phyloP scores from a whole-genome alignment of 331 rosid species.

The Prunus yedoensis region DNA sequence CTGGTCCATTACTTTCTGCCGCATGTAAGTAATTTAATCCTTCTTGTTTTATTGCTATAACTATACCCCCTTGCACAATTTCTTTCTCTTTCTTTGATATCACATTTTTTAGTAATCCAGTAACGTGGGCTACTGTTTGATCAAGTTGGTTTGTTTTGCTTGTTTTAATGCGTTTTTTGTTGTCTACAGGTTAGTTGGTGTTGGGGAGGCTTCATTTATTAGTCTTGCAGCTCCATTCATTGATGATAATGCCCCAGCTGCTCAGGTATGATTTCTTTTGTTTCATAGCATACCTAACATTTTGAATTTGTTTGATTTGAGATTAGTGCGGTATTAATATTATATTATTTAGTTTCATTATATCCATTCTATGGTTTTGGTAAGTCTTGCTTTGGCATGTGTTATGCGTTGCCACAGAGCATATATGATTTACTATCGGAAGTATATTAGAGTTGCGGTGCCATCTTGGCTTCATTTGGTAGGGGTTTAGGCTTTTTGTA shows the following conservation, averaged over 20 bases:
- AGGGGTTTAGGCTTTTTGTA: neutral
- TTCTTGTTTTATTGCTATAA: neutral
- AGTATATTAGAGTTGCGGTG: neutral
- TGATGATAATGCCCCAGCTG: conserved; percentile 80
- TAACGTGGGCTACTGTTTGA: neutral
- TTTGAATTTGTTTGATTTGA: neutral
- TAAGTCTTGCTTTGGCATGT: no score
- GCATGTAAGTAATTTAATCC: conserved; percentile 58
- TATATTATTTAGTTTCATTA: neutral
- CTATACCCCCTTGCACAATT: neutral
- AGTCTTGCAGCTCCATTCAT: conserved; percentile 96
- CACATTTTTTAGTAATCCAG: conserved; percentile 1
- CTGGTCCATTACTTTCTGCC: conserved; percentile 77
- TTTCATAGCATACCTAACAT: conserved; percentile 16
- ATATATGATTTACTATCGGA: neutral
- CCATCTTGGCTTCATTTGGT: no score
- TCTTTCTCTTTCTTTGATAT: neutral
- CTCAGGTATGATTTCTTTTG: conserved; percentile 52
- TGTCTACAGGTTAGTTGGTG: conserved; percentile 71
- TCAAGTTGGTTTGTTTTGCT: neutral
- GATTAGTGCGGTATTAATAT: neutral
- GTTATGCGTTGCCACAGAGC: neutral
- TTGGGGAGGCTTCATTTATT: conserved; percentile 91
- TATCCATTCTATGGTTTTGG: neutral
- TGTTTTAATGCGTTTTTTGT: conserved; percentile 1